These are phyloP conservation scores for Kalaharituber pfeilii DNA, from an alignment of 2,329 filamentous ascomycete genomes.

Conservation along the genomic window DNA sequence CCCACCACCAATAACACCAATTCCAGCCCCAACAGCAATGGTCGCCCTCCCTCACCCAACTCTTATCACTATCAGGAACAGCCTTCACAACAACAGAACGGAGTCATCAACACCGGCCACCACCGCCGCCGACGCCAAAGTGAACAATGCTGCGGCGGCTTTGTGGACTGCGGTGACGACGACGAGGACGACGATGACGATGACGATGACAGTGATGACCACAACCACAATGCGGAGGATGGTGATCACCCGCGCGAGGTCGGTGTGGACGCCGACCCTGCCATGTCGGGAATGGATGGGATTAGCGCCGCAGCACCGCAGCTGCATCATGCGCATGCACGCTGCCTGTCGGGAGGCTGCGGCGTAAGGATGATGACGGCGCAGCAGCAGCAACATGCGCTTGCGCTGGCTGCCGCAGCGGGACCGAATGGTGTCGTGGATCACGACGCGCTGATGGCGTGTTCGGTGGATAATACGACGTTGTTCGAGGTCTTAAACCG, in stretches of 20 bases:
- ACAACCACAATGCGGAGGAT: background rate
- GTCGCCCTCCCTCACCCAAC: too few species aligned
- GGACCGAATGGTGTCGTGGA: too few species aligned
- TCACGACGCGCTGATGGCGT: slow-evolving; percentile 1
- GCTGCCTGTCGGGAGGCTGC: too few species aligned
- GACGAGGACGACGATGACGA: background rate
- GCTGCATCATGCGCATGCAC: too few species aligned
- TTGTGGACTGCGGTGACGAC: background rate
- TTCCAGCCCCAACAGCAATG: background rate
- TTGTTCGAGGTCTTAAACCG: slow-evolving; percentile 12
- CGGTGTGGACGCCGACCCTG: too few species aligned
- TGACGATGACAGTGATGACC: background rate
- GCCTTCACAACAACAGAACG: background rate
- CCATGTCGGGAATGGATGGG: too few species aligned
- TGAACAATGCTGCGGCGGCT: background rate
- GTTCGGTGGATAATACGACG: slow-evolving; percentile 11
- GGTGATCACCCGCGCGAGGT: too few species aligned
- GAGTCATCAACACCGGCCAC: too few species aligned
- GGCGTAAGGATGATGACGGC: background rate
- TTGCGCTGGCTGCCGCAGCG: too few species aligned
- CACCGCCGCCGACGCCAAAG: background rate
- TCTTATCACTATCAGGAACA: background rate
- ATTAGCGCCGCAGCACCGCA: too few species aligned
- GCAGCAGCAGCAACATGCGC: too few species aligned
- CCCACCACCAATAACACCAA: background rate